Conservation (phyloP, 805 yeast genomes). For the Barnettozyma sp. region DNA sequence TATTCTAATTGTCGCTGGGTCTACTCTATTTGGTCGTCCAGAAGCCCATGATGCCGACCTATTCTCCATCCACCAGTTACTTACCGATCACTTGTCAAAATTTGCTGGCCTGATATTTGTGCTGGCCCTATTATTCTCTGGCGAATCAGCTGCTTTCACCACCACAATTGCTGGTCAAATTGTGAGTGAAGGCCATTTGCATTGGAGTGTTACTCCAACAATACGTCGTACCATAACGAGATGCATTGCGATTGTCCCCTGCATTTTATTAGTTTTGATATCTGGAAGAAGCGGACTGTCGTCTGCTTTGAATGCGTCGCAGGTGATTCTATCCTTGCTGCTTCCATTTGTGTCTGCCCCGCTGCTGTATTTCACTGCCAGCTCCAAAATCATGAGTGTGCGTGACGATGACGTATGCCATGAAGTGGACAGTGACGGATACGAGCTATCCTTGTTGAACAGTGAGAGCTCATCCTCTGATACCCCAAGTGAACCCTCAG, state of each 20-base stretch:
- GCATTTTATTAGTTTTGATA: constrained; percentile 63
- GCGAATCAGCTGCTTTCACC: constrained; percentile 93
- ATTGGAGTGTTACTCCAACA: constrained; percentile 77
- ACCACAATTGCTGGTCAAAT: constrained; percentile 92
- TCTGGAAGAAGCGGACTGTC: constrained; percentile 81
- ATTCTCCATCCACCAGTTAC: constrained; percentile 67
- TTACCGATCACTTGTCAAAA: constrained; percentile 55
- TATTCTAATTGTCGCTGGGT: constrained; percentile 87
- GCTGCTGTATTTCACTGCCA: constrained; percentile 26
- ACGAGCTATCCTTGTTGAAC: constrained; percentile 6
- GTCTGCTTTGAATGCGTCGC: constrained; percentile 72
- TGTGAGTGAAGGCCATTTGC: constrained; percentile 86
- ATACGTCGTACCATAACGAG: constrained; percentile 75
- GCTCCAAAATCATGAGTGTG: constrained; percentile 10
- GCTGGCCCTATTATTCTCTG: constrained; percentile 75
- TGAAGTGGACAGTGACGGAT: constrained; percentile 2
- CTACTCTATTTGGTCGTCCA: constrained; percentile 54
- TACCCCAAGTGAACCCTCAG: constrained; percentile 2
- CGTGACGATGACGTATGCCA: constrained; percentile 10
- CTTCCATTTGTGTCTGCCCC: constrained; percentile 90
- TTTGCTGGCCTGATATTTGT: constrained; percentile 82
- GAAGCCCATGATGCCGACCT: constrained; percentile 65
- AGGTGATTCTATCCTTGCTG: constrained; percentile 72
- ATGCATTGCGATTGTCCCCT: constrained; percentile 79
- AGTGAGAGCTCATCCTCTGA: constrained; percentile 6